A percentile compares a stretch with the other conserved stretches of the same genome.
These are phyloP conservation scores for Camelina laxa DNA, from an alignment of 345 rosid species.

Conservation along the genomic window DNA sequence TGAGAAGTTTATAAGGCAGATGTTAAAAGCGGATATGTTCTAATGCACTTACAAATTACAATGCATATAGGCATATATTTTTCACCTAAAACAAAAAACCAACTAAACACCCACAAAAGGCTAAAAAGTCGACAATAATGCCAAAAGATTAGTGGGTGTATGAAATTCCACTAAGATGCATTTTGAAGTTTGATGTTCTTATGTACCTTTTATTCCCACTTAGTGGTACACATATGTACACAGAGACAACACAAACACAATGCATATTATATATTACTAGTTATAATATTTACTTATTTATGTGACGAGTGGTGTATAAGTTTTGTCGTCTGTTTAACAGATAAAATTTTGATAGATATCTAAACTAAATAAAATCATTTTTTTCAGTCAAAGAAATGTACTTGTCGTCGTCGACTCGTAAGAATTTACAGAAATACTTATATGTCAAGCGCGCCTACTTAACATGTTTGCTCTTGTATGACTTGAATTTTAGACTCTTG, in stretches of 20 bases:
- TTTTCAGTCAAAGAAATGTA: background rate
- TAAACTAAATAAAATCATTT: no score
- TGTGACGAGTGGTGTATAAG: background rate
- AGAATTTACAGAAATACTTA: conserved; percentile 14
- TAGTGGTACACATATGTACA: conserved; percentile 38
- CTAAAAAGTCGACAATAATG: conserved; percentile 42
- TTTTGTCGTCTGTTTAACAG: background rate
- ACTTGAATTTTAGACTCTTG: background rate
- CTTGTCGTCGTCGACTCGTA: background rate
- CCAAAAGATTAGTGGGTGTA: conserved; percentile 46
- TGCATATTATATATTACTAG: conserved; percentile 6
- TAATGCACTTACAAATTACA: conserved; percentile 30
- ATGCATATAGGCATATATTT: conserved; percentile 12
- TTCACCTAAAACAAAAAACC: conserved; percentile 35
- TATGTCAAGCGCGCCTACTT: conserved; percentile 19
- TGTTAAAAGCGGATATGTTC: conserved; percentile 35
- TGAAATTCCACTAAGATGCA: conserved; percentile 43
- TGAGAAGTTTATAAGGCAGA: conserved; percentile 18
- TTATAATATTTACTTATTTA: conserved; percentile 3
- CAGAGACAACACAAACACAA: conserved; percentile 26
- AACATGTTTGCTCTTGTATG: background rate
- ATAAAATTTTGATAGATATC: no score
- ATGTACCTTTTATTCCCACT: conserved; percentile 42
- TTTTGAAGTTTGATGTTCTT: conserved; percentile 44
- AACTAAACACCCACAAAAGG: conserved; percentile 39